Evolutionary conservation across 2,329 filamentous ascomycete genomes (phyloP).

Genomic region (Diatrype stigma): DNA sequence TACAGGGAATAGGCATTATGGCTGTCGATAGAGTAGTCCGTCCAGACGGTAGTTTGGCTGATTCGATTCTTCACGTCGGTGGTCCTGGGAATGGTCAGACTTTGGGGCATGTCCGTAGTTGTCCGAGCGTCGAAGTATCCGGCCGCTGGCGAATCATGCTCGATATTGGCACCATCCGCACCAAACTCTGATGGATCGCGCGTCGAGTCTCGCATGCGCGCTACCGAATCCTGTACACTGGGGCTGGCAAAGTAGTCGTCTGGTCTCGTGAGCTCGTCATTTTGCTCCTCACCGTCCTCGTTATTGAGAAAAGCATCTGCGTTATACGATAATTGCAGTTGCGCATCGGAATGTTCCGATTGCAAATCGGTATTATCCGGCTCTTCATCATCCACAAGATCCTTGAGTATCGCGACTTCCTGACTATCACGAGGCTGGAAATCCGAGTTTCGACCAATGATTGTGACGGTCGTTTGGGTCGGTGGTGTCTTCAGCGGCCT

Average conservation of each 20-base stretch:
- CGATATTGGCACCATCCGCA: conserved; percentile 7
- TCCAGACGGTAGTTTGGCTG: conserved; percentile 58
- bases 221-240: conserved; percentile 19
- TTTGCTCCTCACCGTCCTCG: conserved; percentile 21
- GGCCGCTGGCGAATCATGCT: conserved; percentile 17
- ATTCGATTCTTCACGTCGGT: conserved; percentile 40
- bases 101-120: conserved; percentile 37
- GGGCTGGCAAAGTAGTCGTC: conserved; percentile 28
- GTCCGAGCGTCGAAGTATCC: conserved; percentile 25
- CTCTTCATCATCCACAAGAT: conserved; percentile 4
- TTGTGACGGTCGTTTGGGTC: conserved; percentile 46
- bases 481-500: conserved; percentile 33
- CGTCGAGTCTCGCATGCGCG: conserved; percentile 12
- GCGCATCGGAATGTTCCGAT: conserved; percentile 6
- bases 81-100: conserved; percentile 43
- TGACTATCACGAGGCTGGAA: conserved; percentile 20
- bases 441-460: conserved; percentile 43
- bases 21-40: conserved; percentile 55
- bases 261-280: conserved; percentile 24
- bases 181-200: conserved; percentile 7
- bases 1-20: conserved; percentile 36
- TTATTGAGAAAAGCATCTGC: conserved; percentile 7
- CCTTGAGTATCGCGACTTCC: conserved; percentile 1
- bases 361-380: conserved; percentile 6
- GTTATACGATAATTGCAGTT: conserved; percentile 7